A percentile compares a stretch with the other conserved stretches of the same genome.
These are phyloP conservation scores for Colletotrichum eleusines DNA, from an alignment of 2,329 filamentous ascomycete genomes.

Conservation along the genomic window DNA sequence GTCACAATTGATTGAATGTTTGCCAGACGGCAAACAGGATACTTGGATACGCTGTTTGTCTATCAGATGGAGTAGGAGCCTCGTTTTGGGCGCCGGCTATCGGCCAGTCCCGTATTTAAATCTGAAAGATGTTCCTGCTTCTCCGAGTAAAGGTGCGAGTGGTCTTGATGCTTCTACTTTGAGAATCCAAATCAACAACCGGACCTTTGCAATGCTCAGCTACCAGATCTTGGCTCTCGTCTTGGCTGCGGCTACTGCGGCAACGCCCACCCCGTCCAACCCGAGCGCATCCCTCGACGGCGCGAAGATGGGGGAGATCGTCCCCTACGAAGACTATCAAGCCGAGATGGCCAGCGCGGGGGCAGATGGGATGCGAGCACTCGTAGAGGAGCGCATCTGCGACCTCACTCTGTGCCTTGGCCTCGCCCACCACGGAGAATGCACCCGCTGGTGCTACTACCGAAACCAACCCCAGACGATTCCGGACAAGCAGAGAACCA, in stretches of 20 bases:
- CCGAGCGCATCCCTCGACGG: neutral
- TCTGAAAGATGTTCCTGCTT: too few species aligned
- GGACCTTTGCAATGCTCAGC: neutral
- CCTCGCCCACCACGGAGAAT: neutral
- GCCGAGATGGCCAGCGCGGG: neutral
- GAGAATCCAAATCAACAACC: neutral
- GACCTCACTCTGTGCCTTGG: neutral
- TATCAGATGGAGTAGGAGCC: too few species aligned
- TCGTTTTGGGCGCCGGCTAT: neutral
- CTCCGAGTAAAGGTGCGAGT: neutral
- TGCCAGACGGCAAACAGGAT: neutral
- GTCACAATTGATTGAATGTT: neutral
- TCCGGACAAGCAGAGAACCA: neutral
- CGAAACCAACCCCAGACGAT: neutral
- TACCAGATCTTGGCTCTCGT: neutral
- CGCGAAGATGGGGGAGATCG: neutral
- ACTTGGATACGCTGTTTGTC: neutral
- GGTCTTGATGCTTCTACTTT: too few species aligned
- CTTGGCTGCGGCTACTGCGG: neutral
- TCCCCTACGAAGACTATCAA: neutral
- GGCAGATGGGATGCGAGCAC: neutral
- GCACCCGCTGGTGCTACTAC: conserved; percentile 7
- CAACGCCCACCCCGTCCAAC: neutral
- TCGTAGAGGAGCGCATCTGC: neutral
- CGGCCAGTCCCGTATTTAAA: neutral